Conservation (phyloP, 2,329 filamentous ascomycete species). For the Aspergillus hiratsukae region DNA sequence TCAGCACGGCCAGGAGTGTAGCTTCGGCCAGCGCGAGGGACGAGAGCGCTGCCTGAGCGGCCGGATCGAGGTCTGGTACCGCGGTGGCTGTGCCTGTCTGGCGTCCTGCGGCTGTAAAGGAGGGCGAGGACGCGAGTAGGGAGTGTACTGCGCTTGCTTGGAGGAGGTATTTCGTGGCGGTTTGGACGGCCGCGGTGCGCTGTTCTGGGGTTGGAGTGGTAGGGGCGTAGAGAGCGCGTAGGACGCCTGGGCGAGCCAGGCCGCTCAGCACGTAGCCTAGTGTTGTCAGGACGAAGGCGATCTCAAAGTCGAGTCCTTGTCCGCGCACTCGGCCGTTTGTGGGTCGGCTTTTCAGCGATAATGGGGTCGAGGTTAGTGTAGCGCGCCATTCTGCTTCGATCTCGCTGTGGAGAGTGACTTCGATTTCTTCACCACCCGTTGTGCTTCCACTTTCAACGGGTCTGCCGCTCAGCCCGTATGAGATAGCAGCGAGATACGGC, state of each 20-base stretch:
- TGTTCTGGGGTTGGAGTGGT: slow-evolving; percentile 62
- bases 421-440: slow-evolving; percentile 55
- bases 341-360: slow-evolving; percentile 29
- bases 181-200: slow-evolving; percentile 64
- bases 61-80: slow-evolving; percentile 45
- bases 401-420: slow-evolving; percentile 61
- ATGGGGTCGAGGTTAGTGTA: slow-evolving; percentile 59
- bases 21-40: slow-evolving; percentile 76
- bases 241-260: slow-evolving; percentile 66
- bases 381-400: slow-evolving; percentile 77
- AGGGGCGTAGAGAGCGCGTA: slow-evolving; percentile 64
- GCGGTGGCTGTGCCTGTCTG: slow-evolving; percentile 20
- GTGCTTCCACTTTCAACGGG: slow-evolving; percentile 31
- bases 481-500: slow-evolving; percentile 75
- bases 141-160: slow-evolving; percentile 74
- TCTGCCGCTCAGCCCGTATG: slow-evolving; percentile 62
- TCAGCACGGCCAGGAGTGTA: slow-evolving; percentile 81
- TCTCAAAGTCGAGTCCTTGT: slow-evolving; percentile 73
- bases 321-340: slow-evolving; percentile 66
- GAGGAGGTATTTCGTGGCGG: slow-evolving; percentile 72
- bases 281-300: slow-evolving; percentile 72
- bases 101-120: slow-evolving; percentile 27
- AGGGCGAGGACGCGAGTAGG: slow-evolving; percentile 59
- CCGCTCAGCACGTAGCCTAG: slow-evolving; percentile 70
- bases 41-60: slow-evolving; percentile 40